Percentiles rank a stretch among this genome's conserved stretches.
phyloP scores from a whole-genome alignment of 495 filamentous ascomycete species.

The Elasticomyces elasticus region DNA sequence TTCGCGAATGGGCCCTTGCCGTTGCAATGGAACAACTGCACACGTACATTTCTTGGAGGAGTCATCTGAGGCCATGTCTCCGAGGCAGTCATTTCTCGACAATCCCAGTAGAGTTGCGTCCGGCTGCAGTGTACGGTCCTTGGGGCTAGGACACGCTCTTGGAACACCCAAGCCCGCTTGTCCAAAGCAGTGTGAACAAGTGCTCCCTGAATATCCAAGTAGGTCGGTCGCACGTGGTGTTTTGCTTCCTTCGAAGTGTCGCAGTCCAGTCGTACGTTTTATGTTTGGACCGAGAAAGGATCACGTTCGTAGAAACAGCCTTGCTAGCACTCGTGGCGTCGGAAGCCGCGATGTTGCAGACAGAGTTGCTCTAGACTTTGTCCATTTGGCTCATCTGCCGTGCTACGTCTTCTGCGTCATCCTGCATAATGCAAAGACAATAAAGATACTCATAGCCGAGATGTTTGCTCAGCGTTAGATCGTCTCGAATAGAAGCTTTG shows the following conservation, averaged over 20 bases:
- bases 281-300: neutral
- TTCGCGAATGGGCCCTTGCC: no score
- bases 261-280: neutral
- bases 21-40: no score
- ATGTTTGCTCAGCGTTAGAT: neutral
- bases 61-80: neutral
- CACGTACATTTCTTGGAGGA: no score
- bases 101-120: neutral
- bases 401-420: neutral
- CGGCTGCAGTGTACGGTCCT: neutral
- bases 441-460: neutral
- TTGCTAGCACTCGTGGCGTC: neutral
- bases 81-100: neutral
- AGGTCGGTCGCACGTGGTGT: neutral
- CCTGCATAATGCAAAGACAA: neutral
- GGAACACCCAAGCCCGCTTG: slow-evolving; percentile 3
- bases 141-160: slow-evolving; percentile 7
- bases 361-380: slow-evolving; percentile 7
- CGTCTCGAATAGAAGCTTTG: neutral
- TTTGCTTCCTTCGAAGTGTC: neutral
- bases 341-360: slow-evolving; percentile 4
- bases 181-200: no score
- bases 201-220: neutral
- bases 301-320: neutral
- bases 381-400: slow-evolving; percentile 3